Evolutionary conservation across 2,329 filamentous ascomycete genomes (phyloP), one percentile per base, ranked within the genome.

Genomic region (Colletotrichum sp.): DNA sequence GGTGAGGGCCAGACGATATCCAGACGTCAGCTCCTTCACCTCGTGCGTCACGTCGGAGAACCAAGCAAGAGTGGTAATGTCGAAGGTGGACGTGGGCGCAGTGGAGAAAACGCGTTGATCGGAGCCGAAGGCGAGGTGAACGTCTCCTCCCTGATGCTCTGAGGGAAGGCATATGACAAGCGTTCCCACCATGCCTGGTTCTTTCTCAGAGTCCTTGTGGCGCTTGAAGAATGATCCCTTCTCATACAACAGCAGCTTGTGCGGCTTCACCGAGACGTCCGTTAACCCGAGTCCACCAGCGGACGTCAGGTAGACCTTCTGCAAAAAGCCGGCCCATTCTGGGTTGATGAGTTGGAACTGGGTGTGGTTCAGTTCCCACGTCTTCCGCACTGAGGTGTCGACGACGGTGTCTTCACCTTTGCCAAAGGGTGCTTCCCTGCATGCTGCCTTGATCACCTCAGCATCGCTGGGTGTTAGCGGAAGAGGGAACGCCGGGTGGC

Each of bases 31-130:
- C 6, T 83, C 82, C 55, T 84, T 83, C 65, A 89, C 82, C 79
- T 90, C 87, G 77, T 89, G 87, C 4, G 81, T 83, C 3, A 90
- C 87, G 75, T 90, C 88, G 0, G 87, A 85, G 75, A 88, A 90
- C 89, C 86, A 86, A 7, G 84, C 82, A 13, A 85, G 79, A 52
- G 79, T 82, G 8, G 81, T 80, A 49, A 81, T 26, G 21, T 81
- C 80, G 44, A 81, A 85, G 2, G 76, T 78, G 1, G 85, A 86
- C 3, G 69, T 55, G 21, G 77, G 52, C 4, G 78, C 79, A 0
- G 85, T 86, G 3, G 81, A 73, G 64, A 87, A 83, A 6, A 78
- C 75, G 13, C 80, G 76, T 3, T 77, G 77, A 55, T 85, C 76
- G 3, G 79, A 79, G 2, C 80, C 79, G 77, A 87, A 86, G 3